Base-by-base conservation (phyloP, 1,284 basidiomycete genomes). In the Wallemia hederae region DNA sequence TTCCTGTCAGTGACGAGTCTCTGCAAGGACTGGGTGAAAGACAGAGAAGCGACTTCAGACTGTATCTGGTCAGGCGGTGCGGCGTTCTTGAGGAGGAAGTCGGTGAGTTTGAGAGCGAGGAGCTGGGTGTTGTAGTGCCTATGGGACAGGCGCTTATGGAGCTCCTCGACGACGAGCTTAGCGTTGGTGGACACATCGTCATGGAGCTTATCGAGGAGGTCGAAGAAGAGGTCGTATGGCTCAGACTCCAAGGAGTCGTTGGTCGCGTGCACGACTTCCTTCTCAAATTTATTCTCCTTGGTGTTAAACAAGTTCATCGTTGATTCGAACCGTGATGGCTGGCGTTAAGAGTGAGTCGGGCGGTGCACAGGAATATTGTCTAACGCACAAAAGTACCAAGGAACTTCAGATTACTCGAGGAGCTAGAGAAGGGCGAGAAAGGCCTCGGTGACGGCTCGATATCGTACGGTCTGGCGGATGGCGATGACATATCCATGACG, bases 401-500 rank as follows among this genome's bases (percentile, higher is more conserved):
- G 68, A 96, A 90, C 73, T 98, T 98, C 75, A 80, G 88, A 61
- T 80, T 98, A 55, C 79, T 96, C 59, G 90, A 96, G 72, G 91
- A 98, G 76, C 83, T 98, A 65, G 92, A 98, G 74, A 97, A 97
- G 74, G 92, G 94, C 67, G 92, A 98, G 77, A 98, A 98, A 73
- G 92, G 94, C 59, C 89, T 98, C 69, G 92, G 92, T 64, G 92
- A 97, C 74, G 92, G 91, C 62, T 88, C 84, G 33, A 94, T 89
- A 74, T 91, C 87, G 28, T 97, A 97, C 67, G 91, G 91, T 61
- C 75, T 94, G 62, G 85, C 86, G 72, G 86, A 92, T 72, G 73
- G 81, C 66, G 89, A 94, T 69, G 89, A 92, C 76, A 82, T 90
- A 72, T 76, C 86, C 74, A 97, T 98, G 92, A 85, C 81, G 72